Evolutionary conservation across 805 yeast genomes (phyloP).

Genomic region (Candida nitratophila): DNA sequence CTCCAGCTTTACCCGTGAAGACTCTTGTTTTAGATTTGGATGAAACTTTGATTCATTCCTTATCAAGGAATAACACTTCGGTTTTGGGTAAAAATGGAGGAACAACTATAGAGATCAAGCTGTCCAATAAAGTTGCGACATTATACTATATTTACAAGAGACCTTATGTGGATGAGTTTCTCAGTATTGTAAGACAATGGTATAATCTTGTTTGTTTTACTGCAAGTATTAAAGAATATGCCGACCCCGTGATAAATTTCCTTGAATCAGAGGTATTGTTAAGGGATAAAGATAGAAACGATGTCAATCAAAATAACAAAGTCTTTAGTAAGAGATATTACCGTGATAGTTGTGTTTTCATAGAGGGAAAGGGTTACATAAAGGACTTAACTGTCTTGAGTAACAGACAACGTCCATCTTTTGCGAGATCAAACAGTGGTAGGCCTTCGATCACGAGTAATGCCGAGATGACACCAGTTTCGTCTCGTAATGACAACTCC

Average conservation of each 20-base stretch:
- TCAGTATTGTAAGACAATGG: slow-evolving; percentile 77
- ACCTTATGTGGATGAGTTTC: slow-evolving; percentile 83
- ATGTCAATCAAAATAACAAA: slow-evolving; percentile 17
- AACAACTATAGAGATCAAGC: slow-evolving; percentile 77
- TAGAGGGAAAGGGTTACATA: slow-evolving; percentile 80
- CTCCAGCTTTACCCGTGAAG: slow-evolving; percentile 34
- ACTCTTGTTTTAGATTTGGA: slow-evolving; percentile 84
- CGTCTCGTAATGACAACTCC: neutral
- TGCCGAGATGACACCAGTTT: neutral
- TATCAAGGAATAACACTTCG: slow-evolving; percentile 53
- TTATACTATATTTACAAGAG: slow-evolving; percentile 87
- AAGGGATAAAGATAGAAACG: slow-evolving; percentile 16
- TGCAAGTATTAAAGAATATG: slow-evolving; percentile 90
- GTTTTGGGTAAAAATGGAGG: slow-evolving; percentile 37
- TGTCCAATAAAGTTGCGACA: slow-evolving; percentile 62
- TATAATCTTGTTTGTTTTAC: slow-evolving; percentile 87
- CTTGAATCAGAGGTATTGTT: slow-evolving; percentile 55
- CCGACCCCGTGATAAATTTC: slow-evolving; percentile 95
- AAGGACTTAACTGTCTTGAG: slow-evolving; percentile 48
- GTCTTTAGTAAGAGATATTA: slow-evolving; percentile 58
- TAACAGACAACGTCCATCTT: neutral
- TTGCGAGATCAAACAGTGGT: neutral
- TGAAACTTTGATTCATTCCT: slow-evolving; percentile 90
- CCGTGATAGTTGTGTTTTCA: slow-evolving; percentile 69
- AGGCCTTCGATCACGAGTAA: neutral